phyloP scores from a whole-genome alignment of 441 rosid species.

The Arabidopsis hybrid region DNA sequence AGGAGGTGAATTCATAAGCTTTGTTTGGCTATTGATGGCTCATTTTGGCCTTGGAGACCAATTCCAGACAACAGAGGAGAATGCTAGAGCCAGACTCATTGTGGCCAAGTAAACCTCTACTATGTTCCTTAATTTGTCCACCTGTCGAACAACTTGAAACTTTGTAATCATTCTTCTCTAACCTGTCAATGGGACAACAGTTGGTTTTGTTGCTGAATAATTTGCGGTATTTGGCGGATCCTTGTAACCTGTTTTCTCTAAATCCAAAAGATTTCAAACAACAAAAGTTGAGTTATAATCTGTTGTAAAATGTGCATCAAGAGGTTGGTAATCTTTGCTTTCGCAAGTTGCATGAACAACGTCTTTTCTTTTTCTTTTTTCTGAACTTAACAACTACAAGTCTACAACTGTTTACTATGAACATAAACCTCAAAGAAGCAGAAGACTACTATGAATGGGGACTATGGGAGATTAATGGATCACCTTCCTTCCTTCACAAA shows the following conservation, averaged over 20 bases:
- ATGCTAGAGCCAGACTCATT: neutral
- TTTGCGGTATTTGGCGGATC: neutral
- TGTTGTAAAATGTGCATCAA: no score
- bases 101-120: no score
- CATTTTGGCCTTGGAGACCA: constrained; percentile 1
- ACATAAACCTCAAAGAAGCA: no score
- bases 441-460: no score
- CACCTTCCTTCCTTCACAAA: no score
- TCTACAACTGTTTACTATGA: no score
- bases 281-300: neutral
- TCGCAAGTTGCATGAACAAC: no score
- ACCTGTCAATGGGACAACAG: neutral
- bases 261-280: no score
- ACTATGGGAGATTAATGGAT: no score
- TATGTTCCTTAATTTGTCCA: neutral
- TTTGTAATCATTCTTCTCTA: neutral
- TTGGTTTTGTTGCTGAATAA: neutral
- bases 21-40: constrained; percentile 1
- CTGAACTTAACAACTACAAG: no score
- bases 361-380: no score
- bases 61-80: neutral
- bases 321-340: no score
- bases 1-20: neutral
- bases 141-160: neutral
- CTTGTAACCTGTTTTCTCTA: neutral